Evolutionary conservation across 2,329 filamentous ascomycete genomes (phyloP), one percentile per base, ranked within the genome.

Genomic region (Beauveria caledonica): DNA sequence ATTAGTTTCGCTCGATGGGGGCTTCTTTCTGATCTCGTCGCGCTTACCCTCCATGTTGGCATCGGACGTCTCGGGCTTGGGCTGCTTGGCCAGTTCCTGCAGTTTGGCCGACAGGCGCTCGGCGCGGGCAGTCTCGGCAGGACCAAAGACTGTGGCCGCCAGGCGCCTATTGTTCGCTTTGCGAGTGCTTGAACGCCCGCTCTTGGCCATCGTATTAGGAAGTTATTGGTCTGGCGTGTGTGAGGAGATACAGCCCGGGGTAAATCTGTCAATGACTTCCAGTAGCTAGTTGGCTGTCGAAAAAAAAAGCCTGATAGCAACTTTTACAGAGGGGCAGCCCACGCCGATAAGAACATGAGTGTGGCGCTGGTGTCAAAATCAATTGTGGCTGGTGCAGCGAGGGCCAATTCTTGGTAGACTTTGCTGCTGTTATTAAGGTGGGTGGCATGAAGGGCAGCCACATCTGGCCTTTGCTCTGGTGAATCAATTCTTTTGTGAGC

Each of bases 91-190:
- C 67, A 96, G 73, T 72, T 92, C 91, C 69, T 92, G 80, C 62
- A 97, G 80, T 76, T 94, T 96, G 63, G 89, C 88, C 44, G 90
- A 91, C 40, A 97, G 84, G 66, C 93, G 87, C 74, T 92, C 87
- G 58, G 86, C 87, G 67, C 93, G 85, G 50, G 89, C 92, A 68
- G 82, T 78, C 73, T 93, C 90, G 60, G 86, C 86, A 17, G 93
- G 93, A 1, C 88, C 90, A 75, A 96, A 97, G 65, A 97, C 88
- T 65, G 85, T 86, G 65, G 84, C 80, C 74, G 92, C 92, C 65
- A 96, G 82, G 68, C 84, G 87, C 67, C 84, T 81, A 77, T 92
- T 91, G 79, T 97, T 97, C 69, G 82, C 81, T 79, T 97, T 97
- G 68, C 81, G 85, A 66, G 83, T 80, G 72, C 88, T 95, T 65